phyloP scores from a whole-genome alignment of 805 yeast genomes.

The Danielia oregonensis region DNA sequence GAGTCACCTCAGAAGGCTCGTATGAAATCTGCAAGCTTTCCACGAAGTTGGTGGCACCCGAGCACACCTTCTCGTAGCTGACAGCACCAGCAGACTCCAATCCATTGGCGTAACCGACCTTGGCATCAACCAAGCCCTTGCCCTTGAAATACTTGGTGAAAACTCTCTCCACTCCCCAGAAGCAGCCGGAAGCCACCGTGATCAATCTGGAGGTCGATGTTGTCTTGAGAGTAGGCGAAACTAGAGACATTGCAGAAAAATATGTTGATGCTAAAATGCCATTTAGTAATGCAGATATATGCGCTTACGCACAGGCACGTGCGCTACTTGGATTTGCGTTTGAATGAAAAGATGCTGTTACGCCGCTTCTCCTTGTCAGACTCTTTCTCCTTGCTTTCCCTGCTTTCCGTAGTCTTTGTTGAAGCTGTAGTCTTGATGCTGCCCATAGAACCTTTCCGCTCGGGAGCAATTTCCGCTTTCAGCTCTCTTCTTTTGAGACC shows the following conservation, averaged over 20 bases:
- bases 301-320: neutral
- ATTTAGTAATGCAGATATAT: too few species aligned
- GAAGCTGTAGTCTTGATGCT: conserved; percentile 14
- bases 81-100: conserved; percentile 41
- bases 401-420: conserved; percentile 4
- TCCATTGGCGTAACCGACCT: conserved; percentile 93
- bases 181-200: conserved; percentile 61
- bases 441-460: conserved; percentile 20
- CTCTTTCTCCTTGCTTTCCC: conserved; percentile 3
- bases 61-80: conserved; percentile 66
- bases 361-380: conserved; percentile 13
- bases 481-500: conserved; percentile 31
- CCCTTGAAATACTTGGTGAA: conserved; percentile 64
- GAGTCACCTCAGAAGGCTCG: conserved; percentile 62
- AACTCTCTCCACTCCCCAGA: conserved; percentile 88
- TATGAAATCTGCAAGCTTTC: conserved; percentile 82
- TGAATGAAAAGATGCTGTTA: conserved; percentile 37
- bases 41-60: conserved; percentile 71
- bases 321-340: conserved; percentile 17
- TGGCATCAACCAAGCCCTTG: conserved; percentile 67
- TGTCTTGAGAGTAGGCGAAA: conserved; percentile 34
- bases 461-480: conserved; percentile 16
- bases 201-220: conserved; percentile 32
- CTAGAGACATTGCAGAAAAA: conserved; percentile 4
- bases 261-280: too few species aligned